A percentile compares a stretch with the other conserved stretches of the same genome.
These are phyloP conservation scores for Ogataea salicorniae DNA, from an alignment of 805 yeast species.

Conservation along the genomic window DNA sequence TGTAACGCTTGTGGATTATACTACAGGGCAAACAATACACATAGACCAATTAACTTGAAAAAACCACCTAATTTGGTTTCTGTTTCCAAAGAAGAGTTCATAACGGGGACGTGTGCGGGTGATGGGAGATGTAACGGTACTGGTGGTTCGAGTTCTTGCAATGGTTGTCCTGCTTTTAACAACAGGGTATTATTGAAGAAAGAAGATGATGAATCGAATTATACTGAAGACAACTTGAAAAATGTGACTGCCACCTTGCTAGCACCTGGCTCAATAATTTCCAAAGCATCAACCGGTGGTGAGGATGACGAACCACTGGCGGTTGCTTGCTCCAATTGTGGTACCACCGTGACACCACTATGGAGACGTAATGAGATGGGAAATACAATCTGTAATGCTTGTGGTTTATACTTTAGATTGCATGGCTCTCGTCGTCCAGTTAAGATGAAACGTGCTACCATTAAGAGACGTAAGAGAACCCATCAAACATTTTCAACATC, in stretches of 20 bases:
- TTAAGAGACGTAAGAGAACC: slow-evolving; percentile 64
- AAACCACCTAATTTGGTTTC: slow-evolving; percentile 49
- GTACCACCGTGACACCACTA: slow-evolving; percentile 78
- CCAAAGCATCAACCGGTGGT: not conserved
- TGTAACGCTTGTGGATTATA: slow-evolving; percentile 61
- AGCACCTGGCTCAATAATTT: not conserved
- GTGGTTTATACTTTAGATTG: slow-evolving; percentile 71
- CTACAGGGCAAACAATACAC: slow-evolving; percentile 51
- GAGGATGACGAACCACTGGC: slow-evolving; percentile 39
- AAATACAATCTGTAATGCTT: slow-evolving; percentile 82
- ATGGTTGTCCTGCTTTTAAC: slow-evolving; percentile 79
- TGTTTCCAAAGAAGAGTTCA: slow-evolving; percentile 31
- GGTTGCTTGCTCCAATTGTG: slow-evolving; percentile 79
- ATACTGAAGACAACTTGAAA: no score
- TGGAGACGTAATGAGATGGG: slow-evolving; percentile 84
- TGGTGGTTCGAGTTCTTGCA: slow-evolving; percentile 76
- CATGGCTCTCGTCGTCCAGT: slow-evolving; percentile 78
- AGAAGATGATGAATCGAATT: not conserved
- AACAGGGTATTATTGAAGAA: slow-evolving; percentile 48
- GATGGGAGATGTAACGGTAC: slow-evolving; percentile 83
- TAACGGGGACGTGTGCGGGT: slow-evolving; percentile 60
- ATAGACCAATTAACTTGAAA: slow-evolving; percentile 62
- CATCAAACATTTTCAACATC: not conserved
- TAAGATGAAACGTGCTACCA: slow-evolving; percentile 64
- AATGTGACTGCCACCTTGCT: no score